phyloP scores from a whole-genome alignment of 83 land plant genomes.

The Picea abies region DNA sequence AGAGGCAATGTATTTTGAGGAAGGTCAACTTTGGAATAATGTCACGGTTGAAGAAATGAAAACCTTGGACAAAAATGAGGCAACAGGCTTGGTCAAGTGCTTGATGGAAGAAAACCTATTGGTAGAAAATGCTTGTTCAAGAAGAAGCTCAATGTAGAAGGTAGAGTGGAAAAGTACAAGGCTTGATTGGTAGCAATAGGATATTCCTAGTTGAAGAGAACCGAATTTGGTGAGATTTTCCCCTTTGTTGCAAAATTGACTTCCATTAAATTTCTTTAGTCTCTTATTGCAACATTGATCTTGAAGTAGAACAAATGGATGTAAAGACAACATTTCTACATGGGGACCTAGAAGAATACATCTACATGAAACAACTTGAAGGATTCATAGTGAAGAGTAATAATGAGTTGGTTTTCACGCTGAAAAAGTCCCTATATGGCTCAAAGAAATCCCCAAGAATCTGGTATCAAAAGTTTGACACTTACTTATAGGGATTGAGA shows the following conservation, averaged over 20 bases:
- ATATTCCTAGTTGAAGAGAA: background rate
- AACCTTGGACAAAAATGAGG: no score
- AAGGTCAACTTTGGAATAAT: no score
- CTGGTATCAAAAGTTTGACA: no score
- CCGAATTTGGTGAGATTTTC: background rate
- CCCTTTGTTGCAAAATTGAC: background rate
- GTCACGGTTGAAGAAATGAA: no score
- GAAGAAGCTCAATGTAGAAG: no score
- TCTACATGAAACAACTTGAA: background rate
- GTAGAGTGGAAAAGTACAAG: no score
- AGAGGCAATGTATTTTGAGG: no score
- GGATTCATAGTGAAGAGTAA: background rate
- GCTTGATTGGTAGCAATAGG: no score
- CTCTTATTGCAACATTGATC: background rate
- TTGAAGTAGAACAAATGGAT: background rate
- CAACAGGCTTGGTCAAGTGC: no score
- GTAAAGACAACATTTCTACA: background rate
- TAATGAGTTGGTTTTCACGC: background rate
- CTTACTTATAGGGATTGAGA: no score
- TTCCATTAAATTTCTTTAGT: background rate
- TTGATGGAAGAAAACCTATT: no score
- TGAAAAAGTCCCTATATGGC: background rate
- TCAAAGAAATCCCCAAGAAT: background rate
- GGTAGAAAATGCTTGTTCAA: no score
- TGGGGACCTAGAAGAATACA: background rate